Evolutionary conservation across 768 basidiomycete genomes (phyloP).

Genomic region (Strobilomyces dryophilus): DNA sequence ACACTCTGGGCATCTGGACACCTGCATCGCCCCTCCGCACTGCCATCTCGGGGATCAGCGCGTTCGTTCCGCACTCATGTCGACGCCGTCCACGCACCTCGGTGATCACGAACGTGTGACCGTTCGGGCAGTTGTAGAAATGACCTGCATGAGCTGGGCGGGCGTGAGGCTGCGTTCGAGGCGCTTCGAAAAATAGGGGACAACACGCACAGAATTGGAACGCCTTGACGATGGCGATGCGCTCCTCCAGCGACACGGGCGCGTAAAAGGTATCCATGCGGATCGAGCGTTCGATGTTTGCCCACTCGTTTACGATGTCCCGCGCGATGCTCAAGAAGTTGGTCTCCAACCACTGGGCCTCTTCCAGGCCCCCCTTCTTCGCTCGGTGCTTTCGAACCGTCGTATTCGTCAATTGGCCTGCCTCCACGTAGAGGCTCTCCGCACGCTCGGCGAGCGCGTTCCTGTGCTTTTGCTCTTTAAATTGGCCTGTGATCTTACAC

Average conservation of each 20-base stretch:
- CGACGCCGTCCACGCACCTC: constrained; percentile 36
- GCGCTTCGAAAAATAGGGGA: neutral
- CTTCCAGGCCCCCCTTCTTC: constrained; percentile 24
- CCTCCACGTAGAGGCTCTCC: constrained; percentile 9
- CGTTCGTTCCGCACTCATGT: neutral
- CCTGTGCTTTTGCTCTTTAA: constrained; percentile 16
- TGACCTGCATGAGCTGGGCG: constrained; percentile 38
- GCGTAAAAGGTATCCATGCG: constrained; percentile 44
- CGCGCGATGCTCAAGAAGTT: constrained; percentile 38
- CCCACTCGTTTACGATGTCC: constrained; percentile 46
- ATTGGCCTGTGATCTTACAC: constrained; percentile 20
- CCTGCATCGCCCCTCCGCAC: constrained; percentile 57
- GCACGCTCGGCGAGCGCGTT: constrained; percentile 19
- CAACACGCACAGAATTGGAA: constrained; percentile 42
- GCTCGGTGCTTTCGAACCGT: constrained; percentile 7
- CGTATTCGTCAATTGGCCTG: neutral
- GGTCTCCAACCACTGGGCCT: constrained; percentile 38
- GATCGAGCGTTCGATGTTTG: constrained; percentile 37
- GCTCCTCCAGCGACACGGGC: constrained; percentile 51
- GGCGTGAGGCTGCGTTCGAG: neutral
- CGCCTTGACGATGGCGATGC: constrained; percentile 45
- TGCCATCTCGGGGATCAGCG: constrained; percentile 19
- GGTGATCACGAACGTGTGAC: constrained; percentile 57
- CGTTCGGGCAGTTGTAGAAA: constrained; percentile 52
- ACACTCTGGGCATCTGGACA: constrained; percentile 54